Evolutionary conservation across 257 asterid species (phyloP).

Genomic region (Gynochthodes officinalis): DNA sequence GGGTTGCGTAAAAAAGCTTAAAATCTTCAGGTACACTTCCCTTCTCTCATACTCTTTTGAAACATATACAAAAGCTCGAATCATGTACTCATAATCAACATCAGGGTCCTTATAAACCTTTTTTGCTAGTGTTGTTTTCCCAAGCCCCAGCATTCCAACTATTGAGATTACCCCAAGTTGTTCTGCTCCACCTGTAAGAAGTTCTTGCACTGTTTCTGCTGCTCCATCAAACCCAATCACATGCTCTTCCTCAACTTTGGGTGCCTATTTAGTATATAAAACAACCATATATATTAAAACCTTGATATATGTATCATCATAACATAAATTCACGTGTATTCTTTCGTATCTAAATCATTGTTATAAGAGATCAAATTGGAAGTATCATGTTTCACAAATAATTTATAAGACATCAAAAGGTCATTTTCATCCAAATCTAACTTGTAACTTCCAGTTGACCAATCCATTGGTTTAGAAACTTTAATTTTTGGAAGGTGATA

Average conservation of each 20-base stretch:
- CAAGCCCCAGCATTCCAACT: conserved; percentile 30
- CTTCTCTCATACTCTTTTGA: conserved; percentile 45
- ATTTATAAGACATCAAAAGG: not conserved
- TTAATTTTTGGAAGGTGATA: no score
- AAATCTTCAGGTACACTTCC: conserved; percentile 47
- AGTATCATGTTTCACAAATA: not conserved
- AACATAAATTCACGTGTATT: not conserved
- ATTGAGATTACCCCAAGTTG: conserved; percentile 11
- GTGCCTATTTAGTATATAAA: conserved; percentile 24
- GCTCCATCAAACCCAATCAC: conserved; percentile 28
- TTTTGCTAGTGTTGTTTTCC: conserved; percentile 59
- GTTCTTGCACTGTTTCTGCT: not conserved
- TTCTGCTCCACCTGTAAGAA: conserved; percentile 1
- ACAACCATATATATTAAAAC: not conserved
- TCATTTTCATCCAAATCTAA: not conserved
- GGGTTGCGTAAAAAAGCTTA: conserved; percentile 20
- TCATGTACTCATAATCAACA: conserved; percentile 37
- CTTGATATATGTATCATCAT: not conserved
- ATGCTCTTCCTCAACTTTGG: conserved; percentile 19
- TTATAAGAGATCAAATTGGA: not conserved
- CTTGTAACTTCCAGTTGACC: no score
- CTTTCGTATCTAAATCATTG: not conserved
- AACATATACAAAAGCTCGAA: conserved; percentile 46
- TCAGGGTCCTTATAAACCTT: conserved; percentile 40
- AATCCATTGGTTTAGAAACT: no score